Base-by-base conservation (phyloP, 768 basidiomycete genomes). In the Lepiota brunneoincarnata region DNA sequence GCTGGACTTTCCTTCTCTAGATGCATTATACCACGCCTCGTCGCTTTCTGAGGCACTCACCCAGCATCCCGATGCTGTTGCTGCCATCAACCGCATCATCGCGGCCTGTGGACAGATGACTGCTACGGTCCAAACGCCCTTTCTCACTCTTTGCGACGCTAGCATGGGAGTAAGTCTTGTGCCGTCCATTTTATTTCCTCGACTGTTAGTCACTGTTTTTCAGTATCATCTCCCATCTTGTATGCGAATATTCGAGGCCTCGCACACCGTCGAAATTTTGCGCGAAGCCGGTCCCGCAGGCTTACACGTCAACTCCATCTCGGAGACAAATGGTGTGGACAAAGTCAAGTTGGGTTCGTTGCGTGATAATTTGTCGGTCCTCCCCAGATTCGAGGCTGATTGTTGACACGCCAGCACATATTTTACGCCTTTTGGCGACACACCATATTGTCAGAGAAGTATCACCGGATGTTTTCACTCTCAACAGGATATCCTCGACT, bases 181-280 rank as follows among this genome's bases (percentile, higher is more conserved):
- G 17, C 4, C 44, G 45, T 54, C 10, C 52, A 34, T 20, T 37
- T 31, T 46, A 39, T 14, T 28, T 28, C 45, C 3, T n/a, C 49
- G n/a, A 37, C 55, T 18, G 53, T 28, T 45, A 17, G 42, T 37
- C 18, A 40, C 57, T 52, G 20, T 36, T 49, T 36, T 49, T n/a
- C 53, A 89, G 86, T 89, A 89, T 61, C 85, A 88, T 62, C 72
- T 91, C 15, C 86, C 89, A 0, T 81, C 86, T 3, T 89, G 87
- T 62, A 72, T 91, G 67, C 82, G 88, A 17, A 74, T 91, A 28
- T 65, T 91, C 14, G 88, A 91, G 64, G 83, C 85, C 3, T 79
- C 87, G 1, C 84, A 90, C 62, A 76, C 82, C 23, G 78, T 79
- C 6, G 89, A 91, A 63, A 80, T 90, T 12, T 72, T 91, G 1